These are phyloP conservation scores for Leccinum longicurvipes DNA, from an alignment of 768 basidiomycete genomes.

Conservation along the genomic window DNA sequence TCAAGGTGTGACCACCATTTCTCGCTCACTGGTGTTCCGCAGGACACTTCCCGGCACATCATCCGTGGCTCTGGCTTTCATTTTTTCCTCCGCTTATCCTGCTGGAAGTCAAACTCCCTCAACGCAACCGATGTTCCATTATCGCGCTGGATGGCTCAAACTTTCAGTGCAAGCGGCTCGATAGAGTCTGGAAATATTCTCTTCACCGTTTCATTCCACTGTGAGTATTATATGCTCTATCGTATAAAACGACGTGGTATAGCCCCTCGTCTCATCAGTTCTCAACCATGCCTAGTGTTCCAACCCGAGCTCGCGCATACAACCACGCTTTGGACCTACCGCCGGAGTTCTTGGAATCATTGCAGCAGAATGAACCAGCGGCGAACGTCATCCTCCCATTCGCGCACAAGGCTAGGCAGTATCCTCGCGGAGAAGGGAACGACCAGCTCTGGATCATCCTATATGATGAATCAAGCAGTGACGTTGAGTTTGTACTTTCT, in stretches of 20 bases:
- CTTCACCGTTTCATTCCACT: neutral
- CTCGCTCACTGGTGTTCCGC: neutral
- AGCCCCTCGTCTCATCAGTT: conserved; percentile 16
- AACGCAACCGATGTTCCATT: conserved; percentile 6
- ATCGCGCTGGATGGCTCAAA: conserved; percentile 20
- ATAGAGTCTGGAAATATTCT: neutral
- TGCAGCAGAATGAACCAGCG: conserved; percentile 29
- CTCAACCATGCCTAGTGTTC: conserved; percentile 18
- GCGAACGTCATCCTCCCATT: conserved; percentile 43
- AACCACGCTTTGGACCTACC: conserved; percentile 16
- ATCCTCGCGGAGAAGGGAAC: neutral
- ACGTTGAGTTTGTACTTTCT: conserved; percentile 47
- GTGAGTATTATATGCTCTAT: neutral
- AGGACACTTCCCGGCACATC: neutral
- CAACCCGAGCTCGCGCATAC: conserved; percentile 2
- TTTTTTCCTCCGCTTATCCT: neutral
- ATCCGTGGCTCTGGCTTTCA: conserved; percentile 12
- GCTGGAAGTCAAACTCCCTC: neutral
- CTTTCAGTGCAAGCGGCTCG: conserved; percentile 1
- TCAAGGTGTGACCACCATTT: neutral
- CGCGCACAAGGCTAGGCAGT: conserved; percentile 29
- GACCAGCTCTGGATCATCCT: conserved; percentile 34
- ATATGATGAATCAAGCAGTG: conserved; percentile 8
- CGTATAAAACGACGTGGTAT: conserved; percentile 8
- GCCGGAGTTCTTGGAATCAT: conserved; percentile 26